Evolutionary conservation across 176 grass and related monocot genomes (phyloP), one percentile per base, ranked within the genome.

Genomic region (Poa annua): DNA sequence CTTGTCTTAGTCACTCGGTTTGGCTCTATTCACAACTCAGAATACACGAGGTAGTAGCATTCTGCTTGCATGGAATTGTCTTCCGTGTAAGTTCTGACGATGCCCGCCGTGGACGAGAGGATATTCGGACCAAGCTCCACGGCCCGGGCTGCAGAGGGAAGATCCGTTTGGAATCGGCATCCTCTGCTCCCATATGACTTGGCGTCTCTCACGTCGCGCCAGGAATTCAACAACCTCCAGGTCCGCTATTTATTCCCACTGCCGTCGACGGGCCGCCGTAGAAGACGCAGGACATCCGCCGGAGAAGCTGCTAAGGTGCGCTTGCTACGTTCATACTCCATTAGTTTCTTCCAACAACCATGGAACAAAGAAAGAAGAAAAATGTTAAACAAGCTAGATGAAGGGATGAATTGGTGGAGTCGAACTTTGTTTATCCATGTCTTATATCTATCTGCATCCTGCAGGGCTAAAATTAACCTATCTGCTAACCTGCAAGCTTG

Each of bases 131-230:
- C 47, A 1, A 71, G 13, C 70, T 0, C 47, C 47, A 52, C 47
- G 71, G 15, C 47, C 63, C 47, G 48, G 55, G 34, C 24, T 20
- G 33, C 84, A 3, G 11, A 50, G 5, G 66, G 85, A 91, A 88
- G 92, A 94, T 94, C 86, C 92, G 39, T 63, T 82, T 59, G 89
- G 92, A 86, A 94, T 94, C 92, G 75, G 92, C 89, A 91, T 94
- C 89, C 76, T 67, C 62, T 41, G 56, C 87, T 83, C 76, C 87
- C 87, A 72, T 79, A 72, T 62, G 41, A 68, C 89, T 90, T 75
- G 83, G 68, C 80, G 34, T 42, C 84, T 85, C 80, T 49, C 61
- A 42, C 60, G 44, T 0, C 70, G 44, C 34, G 11, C 50, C 24
- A 39, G 8, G 54, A 32, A 33, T 55, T 25, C 65, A 12, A 0